Percentiles rank a stretch among this genome's conserved stretches.
Conservation (phyloP, 1,139 yeast species). For the Yamadazyma dushanensis region DNA sequence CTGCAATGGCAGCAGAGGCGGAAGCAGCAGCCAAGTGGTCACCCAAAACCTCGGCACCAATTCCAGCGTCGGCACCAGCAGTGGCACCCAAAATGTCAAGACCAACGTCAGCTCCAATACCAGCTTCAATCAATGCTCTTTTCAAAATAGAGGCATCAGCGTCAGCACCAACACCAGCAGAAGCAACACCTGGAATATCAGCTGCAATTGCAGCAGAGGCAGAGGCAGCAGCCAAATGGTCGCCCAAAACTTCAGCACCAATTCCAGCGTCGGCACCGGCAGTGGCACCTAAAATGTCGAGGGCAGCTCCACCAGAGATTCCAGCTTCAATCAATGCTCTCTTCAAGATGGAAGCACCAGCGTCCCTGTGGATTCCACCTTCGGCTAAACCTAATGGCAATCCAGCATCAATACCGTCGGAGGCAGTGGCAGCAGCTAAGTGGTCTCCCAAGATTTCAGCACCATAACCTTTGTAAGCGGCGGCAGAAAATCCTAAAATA, state of each 20-base stretch:
- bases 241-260: constrained; percentile 11
- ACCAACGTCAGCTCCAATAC: constrained; percentile 7
- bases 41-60: constrained; percentile 13
- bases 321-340: constrained; percentile 16
- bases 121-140: constrained; percentile 7
- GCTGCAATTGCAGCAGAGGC: constrained; percentile 10
- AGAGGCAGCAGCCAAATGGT: constrained; percentile 14
- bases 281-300: constrained; percentile 10
- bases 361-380: constrained; percentile 10
- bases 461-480: constrained; percentile 11
- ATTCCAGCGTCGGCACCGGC: constrained; percentile 11
- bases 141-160: constrained; percentile 15
- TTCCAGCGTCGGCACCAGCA: constrained; percentile 12
- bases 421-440: constrained; percentile 15
- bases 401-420: constrained; percentile 13
- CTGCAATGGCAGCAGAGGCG: constrained; percentile 11
- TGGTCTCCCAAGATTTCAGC: constrained; percentile 15
- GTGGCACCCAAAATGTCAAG: constrained; percentile 12
- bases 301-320: constrained; percentile 16
- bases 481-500: constrained; percentile 11
- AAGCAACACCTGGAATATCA: constrained; percentile 10
- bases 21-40: constrained; percentile 12
- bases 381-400: constrained; percentile 10
- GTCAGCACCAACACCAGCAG: constrained; percentile 16
- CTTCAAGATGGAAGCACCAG: constrained; percentile 13